Evolutionary conservation across 1,139 yeast species (phyloP), one percentile per base, ranked within the genome.

Genomic region (Protomyces pachydermus): DNA sequence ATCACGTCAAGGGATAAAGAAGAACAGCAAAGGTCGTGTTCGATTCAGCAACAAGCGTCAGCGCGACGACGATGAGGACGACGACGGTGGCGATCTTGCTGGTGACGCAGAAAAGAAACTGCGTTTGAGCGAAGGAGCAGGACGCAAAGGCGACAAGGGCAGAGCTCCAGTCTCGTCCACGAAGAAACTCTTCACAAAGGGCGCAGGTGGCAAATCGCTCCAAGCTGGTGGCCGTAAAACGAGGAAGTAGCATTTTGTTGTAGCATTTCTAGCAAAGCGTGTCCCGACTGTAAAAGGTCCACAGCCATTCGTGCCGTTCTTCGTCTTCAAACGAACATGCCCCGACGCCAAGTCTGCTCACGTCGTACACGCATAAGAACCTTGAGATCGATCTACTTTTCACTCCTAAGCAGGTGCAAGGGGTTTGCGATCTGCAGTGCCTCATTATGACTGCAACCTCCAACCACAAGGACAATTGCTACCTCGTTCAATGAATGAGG

Each of bases 1-100:
- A 34, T 61, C 66, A 10, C 51, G 62, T n/a, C 53, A 38, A 34
- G 62, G 62, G n/a, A 58, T 58, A 56, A 57, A 60, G 42, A 56
- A 61, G 61, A 61, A 61, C 45, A 34, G 39, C 16, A 52, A 54
- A 28, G 62, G 62, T 5, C 53, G 45, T 20, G 57, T 65, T 25
- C 55, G 56, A 34, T 65, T 65, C 20, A 68, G 90, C 83, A 65
- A 65, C 25, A 65, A 65, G 39, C 65, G 66, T 9, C 8, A 89
- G 82, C 9, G 96, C 84, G 16, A 88, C 95, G 48, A 90, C 71
- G 1, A 95, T 91, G 66, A 88, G 74, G 1, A 85, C 71, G 58
- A 37, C 5, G 39, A 88, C 79, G 71, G 89, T 89, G 60, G 85
- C 75, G 38, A 88, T 78, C 70, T 90, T 81, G 3, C 95, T 88